phyloP scores from a whole-genome alignment of 441 rosid species.

The Cnidoscolus chayamansa region DNA sequence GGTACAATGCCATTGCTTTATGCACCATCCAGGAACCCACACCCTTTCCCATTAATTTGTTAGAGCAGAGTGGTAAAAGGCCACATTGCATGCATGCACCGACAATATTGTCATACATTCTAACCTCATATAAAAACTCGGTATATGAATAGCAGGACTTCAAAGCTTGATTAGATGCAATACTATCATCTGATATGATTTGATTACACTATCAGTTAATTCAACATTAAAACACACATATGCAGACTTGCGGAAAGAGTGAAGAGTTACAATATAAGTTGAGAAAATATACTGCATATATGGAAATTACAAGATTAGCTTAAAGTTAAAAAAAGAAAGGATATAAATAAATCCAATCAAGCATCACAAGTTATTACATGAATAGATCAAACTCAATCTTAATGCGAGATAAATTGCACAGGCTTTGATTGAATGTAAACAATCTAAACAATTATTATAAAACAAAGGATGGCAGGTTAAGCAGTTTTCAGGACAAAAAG shows the following conservation, averaged over 20 bases:
- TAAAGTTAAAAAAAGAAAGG: background rate
- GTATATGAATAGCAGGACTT: background rate
- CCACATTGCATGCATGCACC: background rate
- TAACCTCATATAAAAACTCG: background rate
- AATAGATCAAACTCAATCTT: background rate
- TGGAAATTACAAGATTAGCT: background rate
- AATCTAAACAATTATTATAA: background rate
- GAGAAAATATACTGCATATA: background rate
- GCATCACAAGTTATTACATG: background rate
- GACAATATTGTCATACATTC: background rate
- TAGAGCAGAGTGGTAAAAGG: background rate
- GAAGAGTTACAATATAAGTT: background rate
- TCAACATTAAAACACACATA: background rate
- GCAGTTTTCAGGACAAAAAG: slow-evolving; percentile 12
- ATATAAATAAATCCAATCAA: background rate
- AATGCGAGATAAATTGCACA: background rate
- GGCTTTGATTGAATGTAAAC: background rate
- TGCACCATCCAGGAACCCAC: background rate
- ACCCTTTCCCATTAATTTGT: background rate
- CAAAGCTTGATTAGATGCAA: background rate
- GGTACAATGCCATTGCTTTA: background rate
- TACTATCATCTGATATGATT: background rate
- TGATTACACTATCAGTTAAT: background rate
- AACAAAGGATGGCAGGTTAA: background rate
- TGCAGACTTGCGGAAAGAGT: background rate